These are phyloP conservation scores for Triticum turgidum DNA, from an alignment of 176 grass and related monocot species.

Conservation along the genomic window DNA sequence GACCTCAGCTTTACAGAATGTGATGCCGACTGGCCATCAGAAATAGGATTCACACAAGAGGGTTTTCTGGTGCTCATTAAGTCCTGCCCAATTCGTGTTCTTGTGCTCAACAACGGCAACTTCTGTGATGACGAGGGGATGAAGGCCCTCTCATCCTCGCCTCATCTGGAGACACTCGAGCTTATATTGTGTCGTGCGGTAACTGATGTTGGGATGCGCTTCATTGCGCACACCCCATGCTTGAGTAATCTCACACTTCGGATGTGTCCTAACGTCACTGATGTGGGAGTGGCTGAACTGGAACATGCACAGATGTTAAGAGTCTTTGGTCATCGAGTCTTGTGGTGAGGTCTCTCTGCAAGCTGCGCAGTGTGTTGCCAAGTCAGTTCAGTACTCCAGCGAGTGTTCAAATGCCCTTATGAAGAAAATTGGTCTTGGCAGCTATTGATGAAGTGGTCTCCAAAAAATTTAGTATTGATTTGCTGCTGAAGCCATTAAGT, in stretches of 20 bases:
- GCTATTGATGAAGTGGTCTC: no score
- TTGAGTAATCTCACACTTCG: neutral
- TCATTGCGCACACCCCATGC: neutral
- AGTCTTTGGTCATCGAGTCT: neutral
- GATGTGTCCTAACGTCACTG: neutral
- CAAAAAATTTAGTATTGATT: no score
- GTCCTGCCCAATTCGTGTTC: neutral
- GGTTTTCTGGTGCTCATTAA: neutral
- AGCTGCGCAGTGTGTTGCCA: neutral
- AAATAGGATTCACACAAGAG: neutral
- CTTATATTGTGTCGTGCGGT: neutral
- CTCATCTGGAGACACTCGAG: neutral
- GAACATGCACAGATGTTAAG: neutral
- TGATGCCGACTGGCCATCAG: neutral
- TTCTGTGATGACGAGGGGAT: neutral
- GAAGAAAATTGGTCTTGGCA: neutral
- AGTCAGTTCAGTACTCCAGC: neutral
- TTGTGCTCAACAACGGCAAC: neutral
- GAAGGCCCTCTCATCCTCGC: neutral
- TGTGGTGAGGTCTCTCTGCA: neutral
- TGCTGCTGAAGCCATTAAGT: no score
- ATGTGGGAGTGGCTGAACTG: neutral
- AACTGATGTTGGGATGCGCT: neutral
- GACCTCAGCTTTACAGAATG: neutral
- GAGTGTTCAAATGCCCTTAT: neutral